Base-by-base conservation (phyloP, 176 grass and related monocot species). In the Bromus sterilis region DNA sequence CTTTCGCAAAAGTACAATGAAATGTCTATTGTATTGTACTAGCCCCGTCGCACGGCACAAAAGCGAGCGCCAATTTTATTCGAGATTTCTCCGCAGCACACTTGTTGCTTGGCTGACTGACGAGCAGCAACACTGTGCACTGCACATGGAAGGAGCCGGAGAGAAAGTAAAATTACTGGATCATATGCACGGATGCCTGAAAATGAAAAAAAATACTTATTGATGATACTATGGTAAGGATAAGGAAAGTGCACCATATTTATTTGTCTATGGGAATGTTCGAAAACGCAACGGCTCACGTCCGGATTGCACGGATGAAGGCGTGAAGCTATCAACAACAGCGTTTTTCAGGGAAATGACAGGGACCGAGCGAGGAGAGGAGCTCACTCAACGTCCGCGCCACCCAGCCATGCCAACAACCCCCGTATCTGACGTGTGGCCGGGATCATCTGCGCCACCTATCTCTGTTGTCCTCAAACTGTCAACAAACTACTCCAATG, bases 211-310 rank as follows among this genome's bases (percentile, higher is more conserved):
- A 14, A 12, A 33, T 66, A 23, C 33, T 32, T 23, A n/a, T 3
- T 1, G 15, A 8, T 37, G 9, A 53, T 10, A 20, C 9, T 28
- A 58, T 64, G 0, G 9, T 4, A 5, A 5, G 5, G 5, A 9
- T 5, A 33, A 36, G 64, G 18, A 66, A 66, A 66, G 62, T 11
- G 18, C 16, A 66, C 15, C 9, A n/a, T n/a, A 58, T 34, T 62
- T 65, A 29, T 59, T 14, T 58, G 60, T 63, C 56, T 21, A 49
- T 13, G 23, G 13, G 60, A n/a, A 68, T 41, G 24, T 30, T 46
- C 46, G 40, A 72, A 72, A 8, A 71, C 12, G 40, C 66, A 79
- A 89, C 77, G 77, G 82, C 70, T 84, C 34, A 6, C 21, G 55
- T 40, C 51, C 78, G 63, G 23, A 26, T 18, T 11, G 29, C 62